A percentile compares a stretch with the other conserved stretches of the same genome.
Evolutionary conservation across 2,329 filamentous ascomycete genomes (phyloP).

Genomic region (Arthrobotrys musiformis): DNA sequence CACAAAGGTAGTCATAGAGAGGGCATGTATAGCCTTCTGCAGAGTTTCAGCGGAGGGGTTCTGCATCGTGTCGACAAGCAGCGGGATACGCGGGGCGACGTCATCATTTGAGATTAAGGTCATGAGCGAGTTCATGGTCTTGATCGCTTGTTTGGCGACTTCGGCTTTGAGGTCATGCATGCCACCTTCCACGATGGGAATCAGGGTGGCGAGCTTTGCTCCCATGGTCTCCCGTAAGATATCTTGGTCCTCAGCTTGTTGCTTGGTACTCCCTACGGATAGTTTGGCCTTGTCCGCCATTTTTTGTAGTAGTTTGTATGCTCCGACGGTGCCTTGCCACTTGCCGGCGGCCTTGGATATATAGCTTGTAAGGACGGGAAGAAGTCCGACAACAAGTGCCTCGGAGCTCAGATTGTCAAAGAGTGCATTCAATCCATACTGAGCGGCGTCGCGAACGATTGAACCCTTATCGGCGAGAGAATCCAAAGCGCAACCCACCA

Average conservation of each 20-base stretch:
- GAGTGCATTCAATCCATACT: slow-evolving; percentile 91
- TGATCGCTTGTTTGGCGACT: slow-evolving; percentile 85
- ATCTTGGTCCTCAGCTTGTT: slow-evolving; percentile 71
- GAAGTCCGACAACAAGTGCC: slow-evolving; percentile 81
- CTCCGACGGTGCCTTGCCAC: slow-evolving; percentile 95
- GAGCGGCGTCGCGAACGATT: slow-evolving; percentile 87
- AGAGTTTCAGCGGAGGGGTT: slow-evolving; percentile 87
- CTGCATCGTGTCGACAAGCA: slow-evolving; percentile 94
- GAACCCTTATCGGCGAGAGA: slow-evolving; percentile 88
- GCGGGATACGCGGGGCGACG: slow-evolving; percentile 87
- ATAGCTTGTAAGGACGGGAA: slow-evolving; percentile 80
- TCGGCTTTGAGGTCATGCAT: slow-evolving; percentile 98
- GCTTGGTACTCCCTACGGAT: slow-evolving; percentile 20
- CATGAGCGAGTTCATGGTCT: slow-evolving; percentile 90
- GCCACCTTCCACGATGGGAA: slow-evolving; percentile 87
- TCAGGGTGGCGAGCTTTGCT: slow-evolving; percentile 68
- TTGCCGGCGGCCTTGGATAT: slow-evolving; percentile 86
- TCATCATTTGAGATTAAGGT: slow-evolving; percentile 95
- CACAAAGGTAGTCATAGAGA: slow-evolving; percentile 98
- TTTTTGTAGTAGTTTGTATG: slow-evolving; percentile 82
- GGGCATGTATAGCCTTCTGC: slow-evolving; percentile 94
- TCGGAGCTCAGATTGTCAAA: slow-evolving; percentile 83
- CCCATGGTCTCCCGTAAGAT: slow-evolving; percentile 67
- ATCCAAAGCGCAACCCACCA: slow-evolving; percentile 72
- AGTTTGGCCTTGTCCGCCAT: slow-evolving; percentile 86